Percentiles rank a stretch among this genome's conserved stretches.
phyloP scores from a whole-genome alignment of 169 alveolate genomes.

The Pseudocohnilembus persalinus region DNA sequence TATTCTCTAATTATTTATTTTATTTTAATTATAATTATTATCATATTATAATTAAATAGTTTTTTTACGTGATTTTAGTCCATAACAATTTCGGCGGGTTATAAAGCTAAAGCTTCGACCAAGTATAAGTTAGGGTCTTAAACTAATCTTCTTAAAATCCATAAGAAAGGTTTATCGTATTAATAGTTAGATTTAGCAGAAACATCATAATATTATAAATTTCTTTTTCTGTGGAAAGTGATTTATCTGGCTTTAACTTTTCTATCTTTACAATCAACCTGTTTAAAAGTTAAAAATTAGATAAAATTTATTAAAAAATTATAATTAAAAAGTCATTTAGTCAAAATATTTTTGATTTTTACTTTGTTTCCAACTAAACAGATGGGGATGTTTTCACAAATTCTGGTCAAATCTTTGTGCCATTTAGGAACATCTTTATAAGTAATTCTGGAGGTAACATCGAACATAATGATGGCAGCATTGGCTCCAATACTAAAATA shows the following conservation, averaged over 20 bases:
- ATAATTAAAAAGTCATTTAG: conserved; percentile 20
- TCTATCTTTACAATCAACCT: conserved; percentile 95
- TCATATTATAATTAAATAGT: neutral
- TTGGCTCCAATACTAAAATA: conserved; percentile 93
- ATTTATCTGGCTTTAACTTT: conserved; percentile 99
- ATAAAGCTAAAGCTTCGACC: conserved; percentile 45
- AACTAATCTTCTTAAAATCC: conserved; percentile 96
- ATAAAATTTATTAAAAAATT: conserved; percentile 1
- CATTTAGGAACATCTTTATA: conserved; percentile 99
- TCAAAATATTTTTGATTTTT: conserved; percentile 20
- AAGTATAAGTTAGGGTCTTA: conserved; percentile 55
- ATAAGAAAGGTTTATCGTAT: conserved; percentile 98
- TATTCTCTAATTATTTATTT: too few relatives aligned
- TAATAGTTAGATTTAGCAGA: conserved; percentile 98
- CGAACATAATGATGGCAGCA: conserved; percentile 99
- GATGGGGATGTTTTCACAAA: conserved; percentile 99
- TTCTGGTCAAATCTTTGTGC: conserved; percentile 99
- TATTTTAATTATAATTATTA: neutral
- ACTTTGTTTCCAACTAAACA: conserved; percentile 99
- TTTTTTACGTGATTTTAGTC: conserved; percentile 21
- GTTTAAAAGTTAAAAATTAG: neutral
- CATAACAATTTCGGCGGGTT: conserved; percentile 45
- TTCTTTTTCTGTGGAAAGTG: conserved; percentile 97
- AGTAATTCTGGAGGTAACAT: conserved; percentile 99
- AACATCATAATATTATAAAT: conserved; percentile 97